Evolutionary conservation across 2,329 filamentous ascomycete genomes (phyloP), one percentile per base, ranked within the genome.

Genomic region (Neonectria punicea): DNA sequence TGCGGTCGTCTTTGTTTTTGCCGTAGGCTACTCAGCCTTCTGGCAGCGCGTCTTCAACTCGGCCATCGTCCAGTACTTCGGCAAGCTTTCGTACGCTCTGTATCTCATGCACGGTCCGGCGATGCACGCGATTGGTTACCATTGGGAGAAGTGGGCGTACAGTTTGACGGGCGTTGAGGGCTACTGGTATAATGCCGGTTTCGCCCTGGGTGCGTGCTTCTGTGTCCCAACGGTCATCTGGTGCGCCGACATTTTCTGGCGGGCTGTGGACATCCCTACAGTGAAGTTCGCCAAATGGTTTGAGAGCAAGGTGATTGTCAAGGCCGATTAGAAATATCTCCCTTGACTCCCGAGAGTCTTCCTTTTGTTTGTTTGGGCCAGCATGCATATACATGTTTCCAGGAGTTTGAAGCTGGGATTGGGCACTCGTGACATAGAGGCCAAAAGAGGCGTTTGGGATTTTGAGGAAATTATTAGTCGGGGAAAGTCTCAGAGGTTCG

Each of bases 41-140:
- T 84, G 86, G 79, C 84, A 85, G 70, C 76, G 78, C 18, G 77
- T 87, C 61, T 87, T 89, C 76, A 84, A 84, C 71, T 78, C 79
- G 1, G 71, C 77, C 2, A 69, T 81, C 16, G 79, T 87, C 3
- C 86, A 88, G 72, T 90, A 89, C 75, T 78, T 90, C 6, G 88
- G 88, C 63, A 84, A 84, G 72, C 85, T 90, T 68, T 89, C 86
- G 57, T 90, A 87, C 72, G 84, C 86, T 54, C 73, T 90, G 28
- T 90, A 90, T 74, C 81, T 90, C 14, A 85, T 89, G 79, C 88
- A 90, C 73, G 86, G 87, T 1, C 85, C 86, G 4, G 81, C 84
- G 2, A 81, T 85, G 72, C 86, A 87, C 69, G 82, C 82, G 2
- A 70, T 85, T 18, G 86, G 86, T 11, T 88, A 87, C 69, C 78